phyloP scores from a whole-genome alignment of 306 rosid genomes.

The Amphicarpaea edgeworthii region DNA sequence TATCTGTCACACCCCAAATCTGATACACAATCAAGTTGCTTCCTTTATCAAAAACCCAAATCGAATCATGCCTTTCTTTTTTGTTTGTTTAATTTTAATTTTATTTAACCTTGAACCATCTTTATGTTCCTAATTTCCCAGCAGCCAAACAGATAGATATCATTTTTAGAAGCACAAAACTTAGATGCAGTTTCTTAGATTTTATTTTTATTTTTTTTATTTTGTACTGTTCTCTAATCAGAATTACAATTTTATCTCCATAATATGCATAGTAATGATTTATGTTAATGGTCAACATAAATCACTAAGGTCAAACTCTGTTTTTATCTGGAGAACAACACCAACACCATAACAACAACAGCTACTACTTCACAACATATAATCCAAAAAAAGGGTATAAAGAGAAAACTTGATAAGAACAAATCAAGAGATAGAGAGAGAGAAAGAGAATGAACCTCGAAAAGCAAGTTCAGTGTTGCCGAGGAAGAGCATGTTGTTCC shows the following conservation, averaged over 20 bases:
- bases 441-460: slow-evolving; percentile 61
- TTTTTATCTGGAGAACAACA: too few species aligned
- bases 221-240: neutral
- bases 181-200: neutral
- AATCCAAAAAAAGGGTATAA: neutral
- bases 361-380: neutral
- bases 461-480: slow-evolving; percentile 69
- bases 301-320: neutral
- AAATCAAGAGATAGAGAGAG: neutral
- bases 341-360: neutral
- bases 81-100: neutral
- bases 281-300: neutral
- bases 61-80: neutral
- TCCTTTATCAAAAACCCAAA: slow-evolving; percentile 40
- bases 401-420: neutral
- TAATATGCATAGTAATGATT: neutral
- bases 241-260: neutral
- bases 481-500: slow-evolving; percentile 84
- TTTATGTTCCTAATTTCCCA: slow-evolving; percentile 26
- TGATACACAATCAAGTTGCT: slow-evolving; percentile 39
- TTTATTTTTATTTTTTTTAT: too few species aligned
- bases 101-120: neutral
- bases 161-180: neutral
- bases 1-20: slow-evolving; percentile 19
- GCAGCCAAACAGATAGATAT: slow-evolving; percentile 29